Conservation (phyloP, 345 rosid genomes). For the Aquilaria sinensis region DNA sequence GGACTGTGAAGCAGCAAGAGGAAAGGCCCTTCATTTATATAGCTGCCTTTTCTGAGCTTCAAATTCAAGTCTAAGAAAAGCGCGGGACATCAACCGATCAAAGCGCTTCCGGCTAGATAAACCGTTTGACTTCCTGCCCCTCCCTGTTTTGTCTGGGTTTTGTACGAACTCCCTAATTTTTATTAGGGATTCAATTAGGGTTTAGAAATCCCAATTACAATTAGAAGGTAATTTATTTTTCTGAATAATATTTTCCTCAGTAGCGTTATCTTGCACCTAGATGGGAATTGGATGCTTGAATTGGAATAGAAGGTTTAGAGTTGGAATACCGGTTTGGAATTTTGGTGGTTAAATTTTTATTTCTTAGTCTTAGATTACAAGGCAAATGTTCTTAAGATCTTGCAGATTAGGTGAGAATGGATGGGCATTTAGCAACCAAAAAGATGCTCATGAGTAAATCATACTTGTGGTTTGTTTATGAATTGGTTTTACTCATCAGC, state of each 20-base stretch:
- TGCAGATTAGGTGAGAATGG: constrained; percentile 20
- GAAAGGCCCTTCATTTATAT: constrained; percentile 43
- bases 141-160: constrained; percentile 20
- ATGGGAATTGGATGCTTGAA: constrained; percentile 33
- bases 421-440: constrained; percentile 11
- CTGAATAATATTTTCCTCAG: too few species aligned
- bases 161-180: constrained; percentile 7
- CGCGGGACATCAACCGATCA: constrained; percentile 29
- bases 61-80: constrained; percentile 39
- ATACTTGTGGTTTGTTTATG: too few species aligned
- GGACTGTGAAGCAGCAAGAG: constrained; percentile 30
- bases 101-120: constrained; percentile 2
- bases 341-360: constrained; percentile 1
- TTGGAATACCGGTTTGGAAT: constrained; percentile 7
- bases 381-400: constrained; percentile 5
- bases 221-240: constrained; percentile 6
- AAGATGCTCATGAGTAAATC: too few species aligned
- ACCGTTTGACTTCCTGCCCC: constrained; percentile 6
- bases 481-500: too few species aligned
- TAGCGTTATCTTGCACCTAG: constrained; percentile 50
- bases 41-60: constrained; percentile 16
- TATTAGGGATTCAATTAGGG: not conserved
- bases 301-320: constrained; percentile 34
- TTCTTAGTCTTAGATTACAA: constrained; percentile 24
- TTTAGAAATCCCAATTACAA: not conserved